Evolutionary conservation across 1,139 yeast species (phyloP), one percentile per base, ranked within the genome.

Genomic region (Saccharomyces pastorianus): DNA sequence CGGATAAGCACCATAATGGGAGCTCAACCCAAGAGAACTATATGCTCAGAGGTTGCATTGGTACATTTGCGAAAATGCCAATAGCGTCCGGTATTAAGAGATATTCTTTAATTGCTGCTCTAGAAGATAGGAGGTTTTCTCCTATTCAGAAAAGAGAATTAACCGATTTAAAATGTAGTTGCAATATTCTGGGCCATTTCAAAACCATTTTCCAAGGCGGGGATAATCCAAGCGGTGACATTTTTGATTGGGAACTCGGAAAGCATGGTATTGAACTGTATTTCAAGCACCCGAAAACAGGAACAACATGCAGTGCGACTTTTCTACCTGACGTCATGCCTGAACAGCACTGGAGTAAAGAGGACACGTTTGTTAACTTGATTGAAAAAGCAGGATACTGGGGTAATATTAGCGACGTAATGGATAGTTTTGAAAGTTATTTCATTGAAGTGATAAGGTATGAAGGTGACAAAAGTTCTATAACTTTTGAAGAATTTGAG

Each of bases 271-370:
- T 95, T 38, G 77, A 81, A 55, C 50, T 69, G 26, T 54, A 55
- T 26, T 80, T 90, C 20, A 69, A 72, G 28, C 77, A 88, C 58
- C 67, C 69, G 0, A 57, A 65, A 13, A 63, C 69, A 14, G 72
- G 76, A 25, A 61, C 68, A 27, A 56, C 64, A 8, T 74, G 74
- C 57, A 80, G 85, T 51, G 90, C 97, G 0, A 93, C 99, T 0
- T 93, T 89, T 61, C 71, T 95, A 50, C 99, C 99, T 0, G 86
- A 83, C 48, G 98, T 95, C 1, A 95, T 96, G 14, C 77, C 73
- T n/a, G 98, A 91, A 59, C 96, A 91, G 62, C 82, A 80, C 3
- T 91, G 98, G 97, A 81, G 78, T 61, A 78, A 87, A 64, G 71
- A 73, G 14, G 83, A 86, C 17, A 91, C 99, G 0, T 72, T 91